Evolutionary conservation across 2,329 filamentous ascomycete genomes (phyloP), one percentile per base, ranked within the genome.

Genomic region (Diaporthe sp.): DNA sequence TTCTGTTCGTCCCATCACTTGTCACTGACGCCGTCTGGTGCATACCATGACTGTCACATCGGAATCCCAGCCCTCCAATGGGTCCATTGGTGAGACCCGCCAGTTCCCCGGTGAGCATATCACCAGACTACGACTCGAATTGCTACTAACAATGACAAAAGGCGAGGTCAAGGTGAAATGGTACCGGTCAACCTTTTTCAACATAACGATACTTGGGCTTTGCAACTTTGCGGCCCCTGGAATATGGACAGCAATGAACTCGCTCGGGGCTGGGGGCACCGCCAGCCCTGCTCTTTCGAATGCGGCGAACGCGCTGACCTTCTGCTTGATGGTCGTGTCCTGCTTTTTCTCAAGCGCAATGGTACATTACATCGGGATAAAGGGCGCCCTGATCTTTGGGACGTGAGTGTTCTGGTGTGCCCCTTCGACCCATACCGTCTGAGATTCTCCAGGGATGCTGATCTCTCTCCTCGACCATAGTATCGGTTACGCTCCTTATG

Each of bases 181-280:
- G 93, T 90, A 94, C 80, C 90, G 92, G 37, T 93, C 92, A 1
- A 94, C 93, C 0, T 92, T 93, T 78, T 95, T 91, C 85, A 94
- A 95, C 84, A 92, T 93, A 70, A 89, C 92, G 44, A 89, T 95
- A 53, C 88, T 95, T 1, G 93, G 93, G 0, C 82, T 94, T 13
- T 94, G 92, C 83, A 94, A 93, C 80, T 90, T 95, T 77, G 86
- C 91, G 1, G 92, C 93, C 0, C 93, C 93, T 0, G 93, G 93
- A 0, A 92, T 94, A 77, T 87, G 85, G 85, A 82, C 81, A 75
- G 85, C 86, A 22, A 84, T 87, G 78, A 85, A 85, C 59, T 82
- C 82, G 9, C 80, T 86, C 0, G 86, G 86, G 2, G 86, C 84
- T 3, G 86, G 85, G 31, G 85, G 86, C 25, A 83, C 84, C 5